Base-by-base conservation (phyloP, 345 rosid genomes). In the Jatropha curcas region DNA sequence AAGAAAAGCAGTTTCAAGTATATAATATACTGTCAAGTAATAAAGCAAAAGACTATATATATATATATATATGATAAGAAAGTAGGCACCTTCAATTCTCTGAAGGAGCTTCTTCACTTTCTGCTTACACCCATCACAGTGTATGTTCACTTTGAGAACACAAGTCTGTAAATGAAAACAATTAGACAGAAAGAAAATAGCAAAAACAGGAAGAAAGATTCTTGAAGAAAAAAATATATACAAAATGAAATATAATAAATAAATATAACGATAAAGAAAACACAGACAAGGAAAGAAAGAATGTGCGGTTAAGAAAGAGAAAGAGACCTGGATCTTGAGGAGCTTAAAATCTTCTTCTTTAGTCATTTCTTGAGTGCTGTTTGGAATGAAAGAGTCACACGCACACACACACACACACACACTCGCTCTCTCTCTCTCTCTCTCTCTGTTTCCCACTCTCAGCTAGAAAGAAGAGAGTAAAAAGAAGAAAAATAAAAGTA, bases 311-410 rank as follows among this genome's bases (percentile, higher is more conserved):
- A 53, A 35, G 68, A 63, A 37, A 60, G 70, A 48, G 33, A 52
- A 53, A 70, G 68, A 57, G 65, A 90, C 97, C 93, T 90, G 93
- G 83, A 92, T 90, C 88, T 90, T 92, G 81, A 92, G 86, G 72
- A 92, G 88, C 86, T 87, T 92, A 85, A 88, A 92, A 86, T 90
- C 92, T 77, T 90, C 95, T 65, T 87, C 93, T 88, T 88, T 92
- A 78, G 93, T 85, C 97, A 92, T 92, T 75, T 80, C 81, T 72
- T 63, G 71, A 60, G 66, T 58, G 61, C 11, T 52, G 82, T 79
- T 79, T 77, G 46, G 55, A 63, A 76, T 45, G 75, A 72, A 71
- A 68, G 77, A 60, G 64, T 34, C 71, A 61, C 71, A 61, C 78
- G 71, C n/a, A n/a, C n/a, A n/a, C n/a, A n/a, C n/a, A n/a, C n/a